Evolutionary conservation across 2,329 filamentous ascomycete genomes (phyloP).

Genomic region (Colletotrichum graminicola): DNA sequence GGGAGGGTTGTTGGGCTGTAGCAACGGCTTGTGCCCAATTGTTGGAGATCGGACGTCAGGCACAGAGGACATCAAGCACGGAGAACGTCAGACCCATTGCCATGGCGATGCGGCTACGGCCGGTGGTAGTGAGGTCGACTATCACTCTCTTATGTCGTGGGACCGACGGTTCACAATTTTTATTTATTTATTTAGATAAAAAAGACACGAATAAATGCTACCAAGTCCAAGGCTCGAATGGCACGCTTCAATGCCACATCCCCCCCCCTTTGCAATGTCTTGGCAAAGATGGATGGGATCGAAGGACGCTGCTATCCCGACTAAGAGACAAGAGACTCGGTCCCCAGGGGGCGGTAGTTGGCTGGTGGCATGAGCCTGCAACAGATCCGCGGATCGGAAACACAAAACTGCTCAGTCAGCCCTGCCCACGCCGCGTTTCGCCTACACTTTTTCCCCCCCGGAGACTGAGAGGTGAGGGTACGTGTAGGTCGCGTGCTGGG

Average conservation of each 20-base stretch:
- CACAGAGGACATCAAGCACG: neutral
- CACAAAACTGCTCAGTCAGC: conserved; percentile 33
- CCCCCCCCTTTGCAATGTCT: neutral
- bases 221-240: neutral
- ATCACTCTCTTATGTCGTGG: neutral
- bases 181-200: neutral
- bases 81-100: neutral
- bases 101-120: neutral
- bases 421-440: conserved; percentile 36
- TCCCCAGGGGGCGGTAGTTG: neutral
- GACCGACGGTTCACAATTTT: neutral
- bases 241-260: conserved; percentile 12
- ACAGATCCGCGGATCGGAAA: conserved; percentile 42
- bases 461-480: conserved; percentile 6
- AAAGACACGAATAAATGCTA: neutral
- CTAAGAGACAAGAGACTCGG: conserved; percentile 10
- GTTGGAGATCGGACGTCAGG: neutral
- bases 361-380: conserved; percentile 33
- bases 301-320: conserved; percentile 22
- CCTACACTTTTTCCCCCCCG: neutral
- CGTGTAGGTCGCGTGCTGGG: neutral
- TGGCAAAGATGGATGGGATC: conserved; percentile 15
- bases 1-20: neutral
- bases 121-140: conserved; percentile 11
- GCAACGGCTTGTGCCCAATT: neutral